Evolutionary conservation across 139 green algal genomes (phyloP).

Genomic region (Volvox africanus): DNA sequence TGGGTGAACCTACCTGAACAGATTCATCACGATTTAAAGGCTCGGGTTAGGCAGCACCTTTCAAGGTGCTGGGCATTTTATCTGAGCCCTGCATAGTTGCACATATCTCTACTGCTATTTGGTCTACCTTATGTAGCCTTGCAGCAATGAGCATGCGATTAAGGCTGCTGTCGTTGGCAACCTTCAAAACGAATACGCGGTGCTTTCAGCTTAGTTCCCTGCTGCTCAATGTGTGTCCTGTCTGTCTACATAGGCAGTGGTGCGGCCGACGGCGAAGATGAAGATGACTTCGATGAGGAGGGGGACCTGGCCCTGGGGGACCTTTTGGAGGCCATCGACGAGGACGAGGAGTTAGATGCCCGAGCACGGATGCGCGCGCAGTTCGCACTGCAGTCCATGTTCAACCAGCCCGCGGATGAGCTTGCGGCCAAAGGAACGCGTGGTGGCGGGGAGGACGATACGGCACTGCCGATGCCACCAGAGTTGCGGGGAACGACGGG

Average conservation of each 20-base stretch:
- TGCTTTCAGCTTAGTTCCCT: too few species aligned
- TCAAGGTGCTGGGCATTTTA: too few species aligned
- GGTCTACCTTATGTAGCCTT: too few species aligned
- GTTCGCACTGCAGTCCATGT: constrained; percentile 43
- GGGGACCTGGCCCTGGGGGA: background rate
- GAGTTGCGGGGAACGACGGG: constrained; percentile 7
- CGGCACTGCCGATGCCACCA: too few species aligned
- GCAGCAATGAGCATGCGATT: too few species aligned
- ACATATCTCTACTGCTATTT: too few species aligned
- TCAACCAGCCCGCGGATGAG: constrained; percentile 43
- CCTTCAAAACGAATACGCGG: too few species aligned
- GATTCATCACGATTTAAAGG: background rate
- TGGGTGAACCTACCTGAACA: background rate
- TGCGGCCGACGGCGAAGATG: background rate
- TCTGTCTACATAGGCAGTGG: background rate
- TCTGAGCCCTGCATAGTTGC: too few species aligned
- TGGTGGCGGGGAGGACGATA: background rate
- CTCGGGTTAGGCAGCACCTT: too few species aligned
- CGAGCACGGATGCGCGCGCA: constrained; percentile 7
- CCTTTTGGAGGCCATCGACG: constrained; percentile 8
- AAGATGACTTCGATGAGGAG: constrained; percentile 9
- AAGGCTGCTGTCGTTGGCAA: too few species aligned
- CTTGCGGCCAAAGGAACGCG: constrained; percentile 6
- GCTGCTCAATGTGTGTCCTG: too few species aligned
- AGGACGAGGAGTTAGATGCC: constrained; percentile 16